Evolutionary conservation across 2,329 filamentous ascomycete species (phyloP), one percentile per base, ranked within the genome.

Genomic region (Sphaerulina populicola): DNA sequence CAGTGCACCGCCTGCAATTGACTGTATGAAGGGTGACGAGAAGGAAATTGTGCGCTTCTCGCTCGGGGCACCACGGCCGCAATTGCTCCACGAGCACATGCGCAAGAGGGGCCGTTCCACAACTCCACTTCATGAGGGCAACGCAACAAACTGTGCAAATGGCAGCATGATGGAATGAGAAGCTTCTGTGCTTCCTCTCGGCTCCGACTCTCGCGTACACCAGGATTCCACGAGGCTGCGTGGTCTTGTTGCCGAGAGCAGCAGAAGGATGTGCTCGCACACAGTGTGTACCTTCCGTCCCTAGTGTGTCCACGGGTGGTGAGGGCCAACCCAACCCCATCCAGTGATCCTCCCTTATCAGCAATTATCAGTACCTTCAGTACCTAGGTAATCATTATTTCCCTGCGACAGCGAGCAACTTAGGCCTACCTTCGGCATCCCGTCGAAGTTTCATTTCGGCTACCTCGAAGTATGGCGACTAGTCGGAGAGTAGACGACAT

Each of bases 361-460:
- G 18, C 18, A 18, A 18, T 33, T 33, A 33, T 33, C 30, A 33
- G 11, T 9, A 33, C 2, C n/a, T n/a, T 33, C 30, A 9, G 30
- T n/a, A n/a, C n/a, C n/a, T n/a, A n/a, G n/a, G n/a, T n/a, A n/a
- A n/a, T n/a, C n/a, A n/a, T n/a, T n/a, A n/a, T n/a, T n/a, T 12
- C 31, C 3, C 30, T 14, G 43, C 14, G 8, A 31, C 43, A 45
- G 43, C 31, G 23, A 37, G 23, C 14, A 18, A 37, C 31, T 45
- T 14, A 39, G 37, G 15, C 3, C 18, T 14, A 2, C 9, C 18
- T 14, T n/a, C 9, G 37, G 44, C 44, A 37, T 46, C 44, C 33
- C 44, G 23, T 46, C 23, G 30, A 18, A 37, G 6, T 21, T 21
- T 55, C 53, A 52, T 55, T 50, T 55, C 53, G 53, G 53, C 53